phyloP scores from a whole-genome alignment of 805 yeast genomes.

The Candida sanyiensis region DNA sequence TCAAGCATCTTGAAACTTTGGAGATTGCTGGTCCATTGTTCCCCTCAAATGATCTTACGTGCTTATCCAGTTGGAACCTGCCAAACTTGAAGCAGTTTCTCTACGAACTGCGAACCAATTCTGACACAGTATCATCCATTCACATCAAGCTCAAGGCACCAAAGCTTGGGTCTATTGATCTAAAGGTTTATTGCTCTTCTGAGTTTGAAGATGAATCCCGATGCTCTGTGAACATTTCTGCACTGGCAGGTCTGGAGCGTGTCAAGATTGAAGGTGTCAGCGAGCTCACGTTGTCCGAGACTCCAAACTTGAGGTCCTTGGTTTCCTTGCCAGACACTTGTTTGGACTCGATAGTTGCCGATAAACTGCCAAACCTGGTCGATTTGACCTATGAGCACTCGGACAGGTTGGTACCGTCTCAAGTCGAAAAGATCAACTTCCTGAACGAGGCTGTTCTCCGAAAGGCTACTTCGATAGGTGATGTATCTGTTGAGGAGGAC shows the following conservation, averaged over 20 bases:
- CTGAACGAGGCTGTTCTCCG: conserved; percentile 3
- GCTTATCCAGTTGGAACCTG: not conserved
- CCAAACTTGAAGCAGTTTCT: conserved; percentile 4
- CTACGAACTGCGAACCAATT: not conserved
- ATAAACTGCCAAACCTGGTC: conserved; percentile 3
- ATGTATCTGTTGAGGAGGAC: conserved; percentile 1
- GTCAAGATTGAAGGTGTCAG: conserved; percentile 7
- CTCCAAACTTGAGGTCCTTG: not conserved
- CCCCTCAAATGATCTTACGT: not conserved
- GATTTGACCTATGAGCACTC: conserved; percentile 4
- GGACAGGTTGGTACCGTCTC: not conserved
- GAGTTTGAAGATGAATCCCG: not conserved
- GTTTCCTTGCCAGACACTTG: conserved; percentile 6
- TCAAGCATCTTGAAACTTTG: conserved; percentile 2
- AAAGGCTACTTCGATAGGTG: not conserved
- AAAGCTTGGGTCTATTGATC: not conserved
- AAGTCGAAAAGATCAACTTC: conserved; percentile 2
- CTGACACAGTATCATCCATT: too few species aligned
- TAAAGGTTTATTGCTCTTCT: not conserved
- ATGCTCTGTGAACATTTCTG: not conserved
- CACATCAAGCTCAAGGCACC: conserved; percentile 3
- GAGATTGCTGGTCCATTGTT: conserved; percentile 4
- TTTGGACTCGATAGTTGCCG: conserved; percentile 4
- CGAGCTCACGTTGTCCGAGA: not conserved
- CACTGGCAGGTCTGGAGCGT: not conserved